Evolutionary conservation across 2,329 filamentous ascomycete species (phyloP).

Genomic region (Xylariaceae sp.): DNA sequence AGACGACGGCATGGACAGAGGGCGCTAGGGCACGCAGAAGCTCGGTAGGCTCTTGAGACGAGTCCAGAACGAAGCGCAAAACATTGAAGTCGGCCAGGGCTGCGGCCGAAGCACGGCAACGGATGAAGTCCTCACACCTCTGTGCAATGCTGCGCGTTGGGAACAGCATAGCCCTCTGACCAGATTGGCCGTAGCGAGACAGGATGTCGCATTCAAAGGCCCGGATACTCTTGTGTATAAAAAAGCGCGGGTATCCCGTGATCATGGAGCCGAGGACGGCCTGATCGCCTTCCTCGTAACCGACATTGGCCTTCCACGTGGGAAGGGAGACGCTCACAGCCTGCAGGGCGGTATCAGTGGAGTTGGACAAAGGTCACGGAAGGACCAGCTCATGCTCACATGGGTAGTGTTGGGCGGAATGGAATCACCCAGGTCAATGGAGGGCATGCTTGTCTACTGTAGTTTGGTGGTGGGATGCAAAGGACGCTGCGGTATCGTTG

Average conservation of each 20-base stretch:
- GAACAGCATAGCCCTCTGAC: constrained; percentile 77
- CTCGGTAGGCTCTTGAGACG: constrained; percentile 48
- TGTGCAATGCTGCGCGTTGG: constrained; percentile 68
- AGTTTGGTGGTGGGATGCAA: neutral
- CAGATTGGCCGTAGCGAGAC: constrained; percentile 57
- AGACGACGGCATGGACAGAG: constrained; percentile 68
- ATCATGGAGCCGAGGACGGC: constrained; percentile 85
- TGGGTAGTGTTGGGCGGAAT: neutral
- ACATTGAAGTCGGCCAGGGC: constrained; percentile 49
- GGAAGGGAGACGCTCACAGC: constrained; percentile 95
- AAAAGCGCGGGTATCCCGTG: constrained; percentile 94
- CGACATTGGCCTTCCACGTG: constrained; percentile 87
- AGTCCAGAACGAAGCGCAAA: constrained; percentile 63
- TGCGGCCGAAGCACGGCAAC: constrained; percentile 53
- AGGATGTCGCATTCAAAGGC: constrained; percentile 69
- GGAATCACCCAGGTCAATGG: neutral
- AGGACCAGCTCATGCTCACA: neutral
- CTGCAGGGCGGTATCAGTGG: constrained; percentile 42
- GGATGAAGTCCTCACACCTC: constrained; percentile 73
- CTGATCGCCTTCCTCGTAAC: constrained; percentile 86
- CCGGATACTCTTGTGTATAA: constrained; percentile 80
- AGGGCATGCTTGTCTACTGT: neutral
- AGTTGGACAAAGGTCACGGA: neutral
- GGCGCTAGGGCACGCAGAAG: constrained; percentile 56
- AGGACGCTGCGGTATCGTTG: neutral